Evolutionary conservation across 2,329 filamentous ascomycete species (phyloP), one percentile per base, ranked within the genome.

Genomic region (Alternaria ethzedia): DNA sequence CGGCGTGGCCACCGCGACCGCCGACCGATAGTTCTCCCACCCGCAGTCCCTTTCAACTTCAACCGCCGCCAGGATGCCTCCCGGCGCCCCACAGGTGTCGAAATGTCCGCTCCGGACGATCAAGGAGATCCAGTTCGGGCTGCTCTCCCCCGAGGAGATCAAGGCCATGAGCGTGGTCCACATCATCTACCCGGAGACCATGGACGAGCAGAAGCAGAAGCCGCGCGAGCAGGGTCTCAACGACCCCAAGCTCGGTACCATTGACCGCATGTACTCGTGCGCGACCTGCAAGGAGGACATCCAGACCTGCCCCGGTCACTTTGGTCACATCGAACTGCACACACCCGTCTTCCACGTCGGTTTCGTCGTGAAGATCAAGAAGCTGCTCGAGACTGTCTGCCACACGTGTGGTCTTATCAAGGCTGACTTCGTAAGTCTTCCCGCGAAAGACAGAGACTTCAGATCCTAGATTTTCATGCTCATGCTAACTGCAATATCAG

Each of bases 341-440:
- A 94, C 93, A 79, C 96, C 96, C 59, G 96, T 99, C 74, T 99
- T 92, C 82, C 96, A 99, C 75, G 88, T 90, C 74, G 88, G 96
- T 76, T 99, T 97, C 83, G 91, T 99, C 84, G 96, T 93, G 82
- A 98, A 98, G 86, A 94, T 97, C 83, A 99, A 99, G 87, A 99
- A 98, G 86, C 89, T 99, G 75, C 86, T 99, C 81, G 96, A 99
- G 87, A 96, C 94, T 74, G 94, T 99, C 82, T 99, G 96, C 87
- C 94, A 97, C 85, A 97, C 96, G 82, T 99, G 96, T 87, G 95
- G 94, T 84, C 97, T 96, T 86, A 93, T 98, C 79, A 89, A 97
- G 86, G 91, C 94, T 83, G 94, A 98, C 88, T 92, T 93, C 90
- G 95, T 98, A 90, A 93, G 95, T 96, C 85, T 86, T 85, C 85